Evolutionary conservation across 192 early-diverging fungal species (phyloP), one percentile per base, ranked within the genome.

Genomic region (Linnemannia elongata): DNA sequence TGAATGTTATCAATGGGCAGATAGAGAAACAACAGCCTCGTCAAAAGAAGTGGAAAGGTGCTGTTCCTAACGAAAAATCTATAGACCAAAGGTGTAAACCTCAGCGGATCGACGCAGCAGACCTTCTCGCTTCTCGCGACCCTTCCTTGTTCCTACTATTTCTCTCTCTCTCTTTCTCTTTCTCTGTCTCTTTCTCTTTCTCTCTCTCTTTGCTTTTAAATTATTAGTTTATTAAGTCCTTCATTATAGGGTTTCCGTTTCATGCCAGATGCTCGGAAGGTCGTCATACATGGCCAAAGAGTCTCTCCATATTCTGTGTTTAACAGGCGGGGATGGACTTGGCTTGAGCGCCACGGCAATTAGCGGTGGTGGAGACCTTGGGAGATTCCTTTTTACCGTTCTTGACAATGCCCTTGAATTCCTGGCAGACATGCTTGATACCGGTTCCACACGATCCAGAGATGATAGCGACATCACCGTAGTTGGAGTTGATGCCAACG

Each of bases 381-480:
- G 72, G 72, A 42, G 72, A 74, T 22, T 74, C 72, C 42, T 74
- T 74, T 49, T 74, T 74, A 30, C 72, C 72, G 72, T 74, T 74
- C 72, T 74, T 74, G 72, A 74, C 45, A 74, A 74, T 74, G n/a
- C 72, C 72, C 72, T 74, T 74, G 72, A 74, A 74, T 49, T 74
- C 72, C 45, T 74, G 72, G 42, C 72, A 74, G 45, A 74, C 72
- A 22, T 74, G 24, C 42, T 74, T 74, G 45, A 74, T 74, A 30
- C 72, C 72, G 15, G 72, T 47, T 30, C 72, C 72, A 45, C 72
- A 74, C 72, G 72, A 74, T 49, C 72, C 72, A 74, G 72, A 74
- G 72, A 74, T 74, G 72, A 13, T 47, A 33, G 72, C 72, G 27
- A 74, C 72, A 47, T 74, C 72, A n/a, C 72, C 72, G 20, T 74